A percentile compares a stretch with the other conserved stretches of the same genome.
phyloP scores from a whole-genome alignment of 148 eudicot genomes.

The Chenopodium formosanum region DNA sequence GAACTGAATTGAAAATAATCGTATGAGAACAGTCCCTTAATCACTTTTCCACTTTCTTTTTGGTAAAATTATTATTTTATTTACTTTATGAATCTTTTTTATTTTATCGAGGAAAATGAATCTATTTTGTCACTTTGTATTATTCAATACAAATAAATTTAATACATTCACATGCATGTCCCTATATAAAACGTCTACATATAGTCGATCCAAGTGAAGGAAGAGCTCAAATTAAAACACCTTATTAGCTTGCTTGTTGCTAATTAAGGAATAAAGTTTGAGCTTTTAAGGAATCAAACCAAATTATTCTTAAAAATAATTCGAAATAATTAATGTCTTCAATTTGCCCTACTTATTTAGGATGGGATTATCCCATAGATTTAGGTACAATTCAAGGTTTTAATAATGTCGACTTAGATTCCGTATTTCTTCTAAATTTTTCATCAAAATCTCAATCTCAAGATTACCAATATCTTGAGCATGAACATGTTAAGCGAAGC shows the following conservation, averaged over 20 bases:
- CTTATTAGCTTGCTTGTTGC: neutral
- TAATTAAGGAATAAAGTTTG: neutral
- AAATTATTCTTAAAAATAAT: conserved; percentile 5
- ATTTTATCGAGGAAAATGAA: too few relatives aligned
- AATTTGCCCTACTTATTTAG: conserved; percentile 15
- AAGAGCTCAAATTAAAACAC: neutral
- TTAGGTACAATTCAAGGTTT: conserved; percentile 18
- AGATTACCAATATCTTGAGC: neutral
- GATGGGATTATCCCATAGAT: conserved; percentile 24
- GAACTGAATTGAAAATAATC: too few relatives aligned
- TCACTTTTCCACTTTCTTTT: too few relatives aligned
- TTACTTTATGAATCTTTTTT: too few relatives aligned
- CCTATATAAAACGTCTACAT: too few relatives aligned
- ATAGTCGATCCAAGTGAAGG: neutral
- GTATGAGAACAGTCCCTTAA: too few relatives aligned
- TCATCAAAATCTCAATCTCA: conserved; percentile 3
- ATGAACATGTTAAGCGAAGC: neutral
- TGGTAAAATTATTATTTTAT: too few relatives aligned
- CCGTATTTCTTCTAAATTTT: conserved; percentile 1
- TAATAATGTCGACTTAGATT: conserved; percentile 14
- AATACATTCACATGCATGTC: too few relatives aligned
- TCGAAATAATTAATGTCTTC: conserved; percentile 19
- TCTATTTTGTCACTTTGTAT: too few relatives aligned
- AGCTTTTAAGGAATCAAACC: neutral
- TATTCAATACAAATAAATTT: too few relatives aligned